phyloP scores from a whole-genome alignment of 2,329 filamentous ascomycete genomes.

The Coniochaeta hoffmannii region DNA sequence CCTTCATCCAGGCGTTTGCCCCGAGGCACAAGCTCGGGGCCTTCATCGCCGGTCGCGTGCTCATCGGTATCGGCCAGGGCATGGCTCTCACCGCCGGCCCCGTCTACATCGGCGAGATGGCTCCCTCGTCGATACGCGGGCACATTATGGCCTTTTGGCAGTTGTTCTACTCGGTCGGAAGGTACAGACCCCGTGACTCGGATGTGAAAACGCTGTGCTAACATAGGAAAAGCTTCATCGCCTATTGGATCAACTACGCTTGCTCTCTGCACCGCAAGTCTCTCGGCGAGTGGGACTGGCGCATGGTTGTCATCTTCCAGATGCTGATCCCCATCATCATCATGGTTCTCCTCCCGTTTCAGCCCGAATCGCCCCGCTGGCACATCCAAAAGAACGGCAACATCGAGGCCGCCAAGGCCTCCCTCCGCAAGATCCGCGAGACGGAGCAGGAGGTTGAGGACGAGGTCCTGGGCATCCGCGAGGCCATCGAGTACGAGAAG shows the following conservation, averaged over 20 bases:
- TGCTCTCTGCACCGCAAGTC: conserved; percentile 44
- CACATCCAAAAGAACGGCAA: conserved; percentile 54
- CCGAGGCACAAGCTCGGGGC: conserved; percentile 53
- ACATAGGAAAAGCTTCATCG: conserved; percentile 38
- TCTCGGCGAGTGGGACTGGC: conserved; percentile 68
- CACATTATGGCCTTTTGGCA: too few relatives aligned
- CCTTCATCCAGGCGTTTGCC: conserved; percentile 60
- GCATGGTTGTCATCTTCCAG: conserved; percentile 66
- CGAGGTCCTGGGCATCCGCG: conserved; percentile 56
- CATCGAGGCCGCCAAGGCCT: conserved; percentile 50
- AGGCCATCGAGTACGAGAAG: conserved; percentile 65
- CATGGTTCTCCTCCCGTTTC: conserved; percentile 53
- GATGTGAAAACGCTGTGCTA: too few relatives aligned
- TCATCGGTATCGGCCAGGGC: conserved; percentile 65
- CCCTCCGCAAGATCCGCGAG: conserved; percentile 54
- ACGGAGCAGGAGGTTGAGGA: conserved; percentile 60
- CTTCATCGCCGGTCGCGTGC: conserved; percentile 61
- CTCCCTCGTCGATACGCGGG: conserved; percentile 56
- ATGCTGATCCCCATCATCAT: conserved; percentile 59
- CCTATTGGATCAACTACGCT: conserved; percentile 59
- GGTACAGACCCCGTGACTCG: too few relatives aligned
- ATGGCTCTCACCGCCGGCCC: conserved; percentile 60
- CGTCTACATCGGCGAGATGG: conserved; percentile 64
- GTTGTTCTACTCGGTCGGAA: too few relatives aligned
- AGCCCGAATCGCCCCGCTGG: conserved; percentile 64